phyloP scores from a whole-genome alignment of 2,329 filamentous ascomycete genomes.

The Ophiostoma montium region DNA sequence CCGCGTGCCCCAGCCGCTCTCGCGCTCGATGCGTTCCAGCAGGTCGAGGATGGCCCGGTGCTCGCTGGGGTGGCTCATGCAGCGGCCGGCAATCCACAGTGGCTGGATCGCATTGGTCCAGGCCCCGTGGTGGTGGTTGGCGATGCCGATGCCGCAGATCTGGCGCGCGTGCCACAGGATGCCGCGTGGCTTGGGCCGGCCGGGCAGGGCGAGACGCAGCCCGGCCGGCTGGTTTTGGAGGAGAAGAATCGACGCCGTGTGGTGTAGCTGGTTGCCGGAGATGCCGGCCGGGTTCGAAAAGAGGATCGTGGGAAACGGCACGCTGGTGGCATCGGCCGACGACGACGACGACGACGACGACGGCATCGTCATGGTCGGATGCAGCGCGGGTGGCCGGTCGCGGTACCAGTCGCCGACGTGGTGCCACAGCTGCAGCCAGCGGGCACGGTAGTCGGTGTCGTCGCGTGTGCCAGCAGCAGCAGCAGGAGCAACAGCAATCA shows the following conservation, averaged over 20 bases:
- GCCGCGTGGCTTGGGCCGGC: conserved; percentile 21
- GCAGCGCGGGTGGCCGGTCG: conserved; percentile 31
- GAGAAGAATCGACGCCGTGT: conserved; percentile 39
- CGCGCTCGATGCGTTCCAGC: conserved; percentile 34
- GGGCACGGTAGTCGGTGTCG: conserved; percentile 22
- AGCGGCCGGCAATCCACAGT: conserved; percentile 38
- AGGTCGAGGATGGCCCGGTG: conserved; percentile 25
- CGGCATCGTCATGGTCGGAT: conserved; percentile 27
- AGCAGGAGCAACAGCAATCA: no score
- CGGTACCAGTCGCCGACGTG: conserved; percentile 34
- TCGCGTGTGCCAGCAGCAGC: no score
- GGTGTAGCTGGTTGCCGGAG: conserved; percentile 42
- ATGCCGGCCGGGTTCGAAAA: conserved; percentile 41
- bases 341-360: no score
- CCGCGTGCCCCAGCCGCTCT: conserved; percentile 34
- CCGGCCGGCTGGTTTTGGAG: conserved; percentile 15
- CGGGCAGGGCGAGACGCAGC: not conserved
- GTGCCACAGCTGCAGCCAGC: conserved; percentile 35
- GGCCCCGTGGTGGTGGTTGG: conserved; percentile 40
- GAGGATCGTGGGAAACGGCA: conserved; percentile 36
- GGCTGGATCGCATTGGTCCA: conserved; percentile 45
- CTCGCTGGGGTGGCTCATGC: conserved; percentile 36
- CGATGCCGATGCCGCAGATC: conserved; percentile 40
- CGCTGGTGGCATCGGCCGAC: conserved; percentile 8
- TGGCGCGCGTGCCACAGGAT: conserved; percentile 40